phyloP scores from a whole-genome alignment of 1,139 yeast genomes.

The Zygosaccharomyces sapae region DNA sequence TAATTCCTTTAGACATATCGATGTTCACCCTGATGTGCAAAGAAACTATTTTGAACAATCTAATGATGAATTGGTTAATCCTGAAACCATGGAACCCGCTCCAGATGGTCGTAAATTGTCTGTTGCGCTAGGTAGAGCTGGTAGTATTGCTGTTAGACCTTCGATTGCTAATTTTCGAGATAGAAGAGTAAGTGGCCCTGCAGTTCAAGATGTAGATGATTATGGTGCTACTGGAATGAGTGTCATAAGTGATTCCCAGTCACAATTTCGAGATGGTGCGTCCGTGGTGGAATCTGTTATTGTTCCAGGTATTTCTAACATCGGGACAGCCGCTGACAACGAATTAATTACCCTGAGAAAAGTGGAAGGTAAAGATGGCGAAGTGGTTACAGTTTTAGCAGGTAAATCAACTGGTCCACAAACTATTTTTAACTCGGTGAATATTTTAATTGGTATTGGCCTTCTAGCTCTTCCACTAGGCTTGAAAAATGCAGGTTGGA shows the following conservation, averaged over 20 bases:
- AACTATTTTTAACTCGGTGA: slow-evolving; percentile 81
- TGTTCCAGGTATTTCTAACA: slow-evolving; percentile 21
- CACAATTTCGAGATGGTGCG: slow-evolving; percentile 22
- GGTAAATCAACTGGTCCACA: slow-evolving; percentile 88
- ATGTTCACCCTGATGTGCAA: slow-evolving; percentile 39
- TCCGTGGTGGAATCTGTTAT: slow-evolving; percentile 26
- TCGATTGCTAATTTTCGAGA: slow-evolving; percentile 25
- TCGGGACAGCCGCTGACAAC: slow-evolving; percentile 26
- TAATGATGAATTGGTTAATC: slow-evolving; percentile 62
- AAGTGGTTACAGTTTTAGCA: slow-evolving; percentile 63
- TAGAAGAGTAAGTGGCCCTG: slow-evolving; percentile 18
- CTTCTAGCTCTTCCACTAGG: slow-evolving; percentile 81
- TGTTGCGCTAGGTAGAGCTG: slow-evolving; percentile 39
- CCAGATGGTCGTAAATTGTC: slow-evolving; percentile 61
- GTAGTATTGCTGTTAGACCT: slow-evolving; percentile 27
- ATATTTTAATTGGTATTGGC: slow-evolving; percentile 83
- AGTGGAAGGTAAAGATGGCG: slow-evolving; percentile 70
- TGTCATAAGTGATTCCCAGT: slow-evolving; percentile 28
- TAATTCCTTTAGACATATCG: slow-evolving; percentile 59
- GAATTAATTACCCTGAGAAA: slow-evolving; percentile 52
- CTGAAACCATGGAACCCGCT: slow-evolving; percentile 64
- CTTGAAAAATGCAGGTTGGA: slow-evolving; percentile 74
- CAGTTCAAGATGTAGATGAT: slow-evolving; percentile 22
- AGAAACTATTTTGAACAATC: slow-evolving; percentile 49
- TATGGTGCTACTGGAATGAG: slow-evolving; percentile 32